A percentile compares a stretch with the other conserved stretches of the same genome.
phyloP scores from a whole-genome alignment of 139 green algal species.

The Chlorella sp. region DNA sequence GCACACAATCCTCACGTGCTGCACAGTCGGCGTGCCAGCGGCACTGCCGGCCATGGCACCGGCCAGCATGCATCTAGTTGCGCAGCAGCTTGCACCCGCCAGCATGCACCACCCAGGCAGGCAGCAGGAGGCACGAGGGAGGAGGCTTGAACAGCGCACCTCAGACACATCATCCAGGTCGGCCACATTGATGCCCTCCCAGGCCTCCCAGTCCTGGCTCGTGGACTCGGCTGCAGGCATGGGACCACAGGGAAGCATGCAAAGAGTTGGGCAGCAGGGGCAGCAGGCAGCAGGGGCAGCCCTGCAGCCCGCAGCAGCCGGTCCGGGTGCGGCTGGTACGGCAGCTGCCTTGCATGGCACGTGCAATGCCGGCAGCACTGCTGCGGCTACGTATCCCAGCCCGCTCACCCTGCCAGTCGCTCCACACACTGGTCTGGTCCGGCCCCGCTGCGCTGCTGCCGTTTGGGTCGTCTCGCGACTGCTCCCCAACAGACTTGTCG shows the following conservation, averaged over 20 bases:
- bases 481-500: neutral
- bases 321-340: no score
- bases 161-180: conserved; percentile 50
- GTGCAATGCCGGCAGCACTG: no score
- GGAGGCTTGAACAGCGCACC: neutral
- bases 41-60: no score
- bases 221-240: conserved; percentile 18
- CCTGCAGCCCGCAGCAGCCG: no score
- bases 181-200: conserved; percentile 41
- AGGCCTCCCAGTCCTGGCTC: conserved; percentile 58
- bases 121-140: neutral
- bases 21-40: no score
- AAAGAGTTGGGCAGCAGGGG: neutral
- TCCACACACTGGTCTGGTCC: conserved; percentile 26
- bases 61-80: no score
- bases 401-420: conserved; percentile 20
- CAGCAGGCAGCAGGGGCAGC: no score
- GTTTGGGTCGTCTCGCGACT: neutral
- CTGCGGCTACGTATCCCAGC: no score
- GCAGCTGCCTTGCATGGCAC: no score
- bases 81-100: no score
- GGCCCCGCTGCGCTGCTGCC: neutral
- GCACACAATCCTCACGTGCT: no score
- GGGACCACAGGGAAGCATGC: neutral
- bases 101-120: neutral